Evolutionary conservation across 768 basidiomycete genomes (phyloP), one percentile per base, ranked within the genome.

Genomic region (Collybia mongolica): DNA sequence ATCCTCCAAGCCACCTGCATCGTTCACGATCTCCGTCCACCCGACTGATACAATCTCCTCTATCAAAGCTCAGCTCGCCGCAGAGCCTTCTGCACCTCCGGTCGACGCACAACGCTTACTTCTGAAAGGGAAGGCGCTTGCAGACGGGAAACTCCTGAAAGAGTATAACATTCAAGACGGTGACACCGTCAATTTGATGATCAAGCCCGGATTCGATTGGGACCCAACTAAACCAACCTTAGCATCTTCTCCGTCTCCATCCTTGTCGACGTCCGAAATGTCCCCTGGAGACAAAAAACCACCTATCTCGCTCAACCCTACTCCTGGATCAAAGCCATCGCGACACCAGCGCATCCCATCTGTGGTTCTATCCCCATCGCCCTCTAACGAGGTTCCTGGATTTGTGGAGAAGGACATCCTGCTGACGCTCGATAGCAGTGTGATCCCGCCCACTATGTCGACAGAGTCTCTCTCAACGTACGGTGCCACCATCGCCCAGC

Each of bases 101-200:
- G 80, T 84, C 39, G 86, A 92, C 63, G 75, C 79, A 24, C 95
- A 97, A 67, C 77, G 97, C 2, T 80, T 98, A 14, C 74, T 99
- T 9, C 75, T 97, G 46, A 98, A 95, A 70, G 97, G 97, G 49
- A 99, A 99, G 67, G 93, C 88, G 0, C 80, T 98, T 55, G 84
- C 83, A 14, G 96, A 98, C 72, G 72, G 72, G 20, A 96, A 95
- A 64, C 81, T 99, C 8, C 72, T 98, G 36, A 88, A 88, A 62
- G 97, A 98, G 65, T 99, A 98, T 73, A 81, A 72, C 61, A 76
- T 95, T 61, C 81, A 84, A 60, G 81, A 86, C 62, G 89, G 87
- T 9, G 86, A 90, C 57, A 87, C 83, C 9, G 73, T 98, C 59
- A 96, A 88, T 66, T 74, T 99, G 39, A 86, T 94, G 75, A 70